Base-by-base conservation (phyloP, 2,329 filamentous ascomycete genomes). In the Bisporella sp. region DNA sequence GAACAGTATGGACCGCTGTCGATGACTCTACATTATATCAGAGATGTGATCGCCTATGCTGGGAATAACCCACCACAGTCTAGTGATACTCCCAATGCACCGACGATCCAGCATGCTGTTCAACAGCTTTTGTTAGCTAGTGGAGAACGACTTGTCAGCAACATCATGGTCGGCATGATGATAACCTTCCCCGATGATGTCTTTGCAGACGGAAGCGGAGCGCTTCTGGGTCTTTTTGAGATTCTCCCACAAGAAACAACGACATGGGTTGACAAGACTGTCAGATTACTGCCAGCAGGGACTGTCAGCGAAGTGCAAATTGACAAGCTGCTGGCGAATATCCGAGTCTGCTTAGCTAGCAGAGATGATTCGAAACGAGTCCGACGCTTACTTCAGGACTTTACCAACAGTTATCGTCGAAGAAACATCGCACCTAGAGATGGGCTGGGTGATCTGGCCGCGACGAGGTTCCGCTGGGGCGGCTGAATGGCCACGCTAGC, bases 161-260 rank as follows among this genome's bases (percentile, higher is more conserved):
- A 91, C 56, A 84, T 95, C 51, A 77, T 99, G 72, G 93, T 91
- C 1, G 93, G 93, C 53, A 95, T 99, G 91, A 97, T 99, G 92
- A 96, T 96, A 67, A 95, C 87, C 0, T 99, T 99, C 71, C 95
- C 93, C 0, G 82, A 88, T 41, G 93, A 97, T 67, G 96, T 91
- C 70, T 95, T 97, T 64, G 85, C 91, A 0, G 93, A 99, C 65
- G 91, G 90, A 12, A 96, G 89, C 45, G 91, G 90, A 4, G 89
- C 96, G n/a, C 72, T 99, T 47, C 81, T 99, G 53, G 84, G 85
- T 4, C 76, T 97, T 57, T 96, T 99, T 65, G 86, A 96, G 66
- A 73, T 97, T 40, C 74, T 95, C 64, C 93, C 93, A 0, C 74
- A 81, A 48, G 79, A 93, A 64, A 89, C 90, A 11, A 82, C 87